These are phyloP conservation scores for Coemansia sp. DNA, from an alignment of 192 early-diverging fungal species.

Conservation along the genomic window DNA sequence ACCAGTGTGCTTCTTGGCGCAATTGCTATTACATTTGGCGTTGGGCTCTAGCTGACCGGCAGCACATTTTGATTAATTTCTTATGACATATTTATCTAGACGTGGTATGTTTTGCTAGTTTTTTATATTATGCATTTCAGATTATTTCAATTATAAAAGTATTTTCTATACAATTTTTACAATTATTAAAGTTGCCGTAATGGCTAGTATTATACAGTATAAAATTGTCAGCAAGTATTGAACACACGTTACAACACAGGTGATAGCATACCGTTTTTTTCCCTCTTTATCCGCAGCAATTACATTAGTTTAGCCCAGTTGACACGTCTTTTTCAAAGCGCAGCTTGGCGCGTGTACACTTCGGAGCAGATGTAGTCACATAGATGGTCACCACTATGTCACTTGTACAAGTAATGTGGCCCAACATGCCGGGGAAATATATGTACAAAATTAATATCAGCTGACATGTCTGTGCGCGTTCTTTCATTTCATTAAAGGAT, in stretches of 20 bases:
- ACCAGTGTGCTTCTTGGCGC: constrained; percentile 14
- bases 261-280: too few species aligned
- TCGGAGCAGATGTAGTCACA: background rate
- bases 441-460: background rate
- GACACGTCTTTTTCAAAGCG: background rate
- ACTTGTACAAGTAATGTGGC: background rate
- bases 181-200: too few species aligned
- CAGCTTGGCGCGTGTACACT: background rate
- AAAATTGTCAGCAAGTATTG: too few species aligned
- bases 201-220: too few species aligned
- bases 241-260: too few species aligned
- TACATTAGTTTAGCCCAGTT: background rate
- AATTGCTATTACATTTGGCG: constrained; percentile 18
- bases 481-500: background rate
- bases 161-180: too few species aligned
- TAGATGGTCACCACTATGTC: background rate
- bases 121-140: background rate
- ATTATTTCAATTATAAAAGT: background rate
- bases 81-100: background rate
- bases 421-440: background rate
- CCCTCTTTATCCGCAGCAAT: background rate
- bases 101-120: background rate
- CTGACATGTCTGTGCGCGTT: background rate
- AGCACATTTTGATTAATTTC: too few species aligned
- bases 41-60: constrained; percentile 8